Evolutionary conservation across 2,329 filamentous ascomycete species (phyloP), one percentile per base, ranked within the genome.

Genomic region (Colletotrichum higginsianum): DNA sequence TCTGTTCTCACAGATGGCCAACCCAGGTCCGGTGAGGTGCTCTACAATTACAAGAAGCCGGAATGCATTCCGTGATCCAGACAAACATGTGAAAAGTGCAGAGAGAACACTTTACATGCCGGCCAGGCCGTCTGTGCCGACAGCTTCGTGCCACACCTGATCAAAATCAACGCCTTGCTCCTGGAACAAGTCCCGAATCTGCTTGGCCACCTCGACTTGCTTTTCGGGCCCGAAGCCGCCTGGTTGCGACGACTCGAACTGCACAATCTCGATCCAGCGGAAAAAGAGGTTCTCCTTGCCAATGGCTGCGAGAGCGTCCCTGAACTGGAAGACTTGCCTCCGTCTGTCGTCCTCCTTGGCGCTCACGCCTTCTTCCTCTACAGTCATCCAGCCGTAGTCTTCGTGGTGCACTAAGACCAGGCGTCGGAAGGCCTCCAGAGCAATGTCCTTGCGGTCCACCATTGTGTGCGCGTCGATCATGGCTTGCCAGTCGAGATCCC

Each of bases 261-360:
- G 95, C 61, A 98, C 91, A 78, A 97, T 88, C 84, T 98, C 95
- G 60, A 98, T 93, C 94, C 95, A 98, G 66, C 92, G 90, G 84
- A 93, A 98, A 84, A 98, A 98, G 64, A 98, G 81, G 74, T 93
- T 91, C 80, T 98, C 95, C 82, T 98, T 97, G 53, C 93, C 94
- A 81, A 96, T 86, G 3, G 87, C 87, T 1, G 89, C 87, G 75
- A 98, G 86, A 23, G 91, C 90, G 53, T 96, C 92, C 76, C 94
- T 91, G 80, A 98, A 97, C 3, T 88, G 87, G 73, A 96, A 89
- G 11, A 98, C 91, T 82, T 96, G 94, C 74, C 91, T 89, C 75
- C 91, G 84, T 58, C 89, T 88, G 73, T 91, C 87, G 70, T 93
- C 91, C 75, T 92, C 89, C 52, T 87, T 85, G 2, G 81, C 81